Percentiles rank a stretch among this genome's conserved stretches.
phyloP scores from a whole-genome alignment of 805 yeast genomes.

The Saccharomycopsis schoenii region DNA sequence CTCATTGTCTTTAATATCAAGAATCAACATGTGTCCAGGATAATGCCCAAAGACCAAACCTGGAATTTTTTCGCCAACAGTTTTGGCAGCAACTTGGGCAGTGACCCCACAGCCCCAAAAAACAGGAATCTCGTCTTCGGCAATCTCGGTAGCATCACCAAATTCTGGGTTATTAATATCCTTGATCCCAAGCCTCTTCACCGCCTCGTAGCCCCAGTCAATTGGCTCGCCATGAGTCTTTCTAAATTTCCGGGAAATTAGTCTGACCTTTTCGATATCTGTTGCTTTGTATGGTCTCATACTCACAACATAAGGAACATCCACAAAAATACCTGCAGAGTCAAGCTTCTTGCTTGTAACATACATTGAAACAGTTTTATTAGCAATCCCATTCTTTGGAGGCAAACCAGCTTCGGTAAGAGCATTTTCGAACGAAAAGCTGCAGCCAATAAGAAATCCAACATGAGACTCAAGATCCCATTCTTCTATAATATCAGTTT shows the following conservation, averaged over 20 bases:
- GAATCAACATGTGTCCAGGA: slow-evolving; percentile 31
- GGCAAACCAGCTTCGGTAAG: slow-evolving; percentile 25
- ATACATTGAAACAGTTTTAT: slow-evolving; percentile 24
- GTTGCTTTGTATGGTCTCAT: slow-evolving; percentile 30
- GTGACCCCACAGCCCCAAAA: slow-evolving; percentile 39
- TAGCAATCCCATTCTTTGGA: slow-evolving; percentile 22
- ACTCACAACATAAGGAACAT: slow-evolving; percentile 31
- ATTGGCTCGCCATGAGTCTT: slow-evolving; percentile 34
- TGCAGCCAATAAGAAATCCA: slow-evolving; percentile 36
- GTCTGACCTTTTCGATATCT: slow-evolving; percentile 26
- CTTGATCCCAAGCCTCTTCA: slow-evolving; percentile 27
- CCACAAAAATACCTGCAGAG: slow-evolving; percentile 27
- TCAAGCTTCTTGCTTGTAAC: slow-evolving; percentile 22
- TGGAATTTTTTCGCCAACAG: slow-evolving; percentile 23
- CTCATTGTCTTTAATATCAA: slow-evolving; percentile 26
- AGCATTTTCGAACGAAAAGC: slow-evolving; percentile 32
- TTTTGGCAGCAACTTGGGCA: slow-evolving; percentile 29
- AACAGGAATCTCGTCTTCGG: slow-evolving; percentile 31
- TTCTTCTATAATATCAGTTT: slow-evolving; percentile 23
- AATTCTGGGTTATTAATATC: slow-evolving; percentile 28
- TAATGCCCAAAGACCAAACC: slow-evolving; percentile 29
- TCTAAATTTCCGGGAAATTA: slow-evolving; percentile 25
- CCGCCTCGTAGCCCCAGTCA: slow-evolving; percentile 34
- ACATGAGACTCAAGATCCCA: slow-evolving; percentile 28
- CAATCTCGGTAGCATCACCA: slow-evolving; percentile 27